A percentile compares a stretch with the other conserved stretches of the same genome.
Evolutionary conservation across 2,329 filamentous ascomycete genomes (phyloP).

Genomic region (Leptoxyphium fumago): DNA sequence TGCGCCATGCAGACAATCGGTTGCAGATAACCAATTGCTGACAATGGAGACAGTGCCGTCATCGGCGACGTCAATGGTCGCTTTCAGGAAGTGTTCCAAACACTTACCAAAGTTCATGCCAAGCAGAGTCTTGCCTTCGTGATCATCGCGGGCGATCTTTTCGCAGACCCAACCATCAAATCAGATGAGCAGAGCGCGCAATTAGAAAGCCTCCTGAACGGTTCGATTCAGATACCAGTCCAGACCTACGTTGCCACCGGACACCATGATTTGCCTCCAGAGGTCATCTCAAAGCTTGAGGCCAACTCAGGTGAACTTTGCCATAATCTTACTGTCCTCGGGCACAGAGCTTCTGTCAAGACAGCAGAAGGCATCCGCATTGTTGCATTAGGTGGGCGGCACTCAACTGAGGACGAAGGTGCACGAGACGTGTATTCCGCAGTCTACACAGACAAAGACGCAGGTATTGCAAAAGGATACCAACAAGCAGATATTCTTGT

Average conservation of each 20-base stretch:
- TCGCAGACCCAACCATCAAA: slow-evolving; percentile 36
- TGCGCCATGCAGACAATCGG: no score
- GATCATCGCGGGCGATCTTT: slow-evolving; percentile 72
- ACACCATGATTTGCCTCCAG: slow-evolving; percentile 52
- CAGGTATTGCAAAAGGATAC: slow-evolving; percentile 40
- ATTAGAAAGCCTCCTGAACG: slow-evolving; percentile 45
- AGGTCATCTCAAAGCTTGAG: slow-evolving; percentile 53
- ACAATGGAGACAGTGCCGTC: slow-evolving; percentile 45
- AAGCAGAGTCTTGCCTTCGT: slow-evolving; percentile 85
- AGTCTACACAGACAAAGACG: slow-evolving; percentile 63
- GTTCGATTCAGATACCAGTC: slow-evolving; percentile 59
- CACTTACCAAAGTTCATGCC: slow-evolving; percentile 62
- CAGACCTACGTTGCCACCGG: slow-evolving; percentile 87
- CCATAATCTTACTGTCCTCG: slow-evolving; percentile 80
- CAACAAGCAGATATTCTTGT: slow-evolving; percentile 74
- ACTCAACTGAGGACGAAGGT: slow-evolving; percentile 7
- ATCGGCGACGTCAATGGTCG: slow-evolving; percentile 72
- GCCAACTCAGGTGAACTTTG: slow-evolving; percentile 58
- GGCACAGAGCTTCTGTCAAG: slow-evolving; percentile 73
- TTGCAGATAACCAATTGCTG: no score
- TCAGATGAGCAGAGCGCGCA: slow-evolving; percentile 32
- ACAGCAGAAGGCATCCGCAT: slow-evolving; percentile 82
- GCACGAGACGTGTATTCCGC: slow-evolving; percentile 53
- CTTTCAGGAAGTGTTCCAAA: slow-evolving; percentile 60
- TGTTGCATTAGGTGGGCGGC: slow-evolving; percentile 64